These are phyloP conservation scores for Leccinum proximum DNA, from an alignment of 1,284 basidiomycete species.

Conservation along the genomic window DNA sequence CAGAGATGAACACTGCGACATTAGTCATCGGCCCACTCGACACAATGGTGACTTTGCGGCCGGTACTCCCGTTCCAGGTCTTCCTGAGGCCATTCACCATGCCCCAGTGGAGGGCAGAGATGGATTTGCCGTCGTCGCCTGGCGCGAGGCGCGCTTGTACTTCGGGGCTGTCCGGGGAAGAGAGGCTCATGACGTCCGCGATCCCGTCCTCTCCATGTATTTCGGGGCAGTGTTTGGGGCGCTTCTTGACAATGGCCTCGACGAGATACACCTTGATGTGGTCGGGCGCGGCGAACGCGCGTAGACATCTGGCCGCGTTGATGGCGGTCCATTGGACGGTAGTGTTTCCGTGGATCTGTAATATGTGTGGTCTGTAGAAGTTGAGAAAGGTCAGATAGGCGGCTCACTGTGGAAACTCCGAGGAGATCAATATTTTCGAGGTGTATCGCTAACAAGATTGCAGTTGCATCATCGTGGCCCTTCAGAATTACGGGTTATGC, in stretches of 20 bases:
- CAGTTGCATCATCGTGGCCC: conserved; percentile 87
- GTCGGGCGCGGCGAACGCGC: conserved; percentile 61
- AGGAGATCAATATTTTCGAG: conserved; percentile 59
- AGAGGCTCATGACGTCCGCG: conserved; percentile 76
- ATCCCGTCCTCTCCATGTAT: conserved; percentile 82
- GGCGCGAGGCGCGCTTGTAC: conserved; percentile 48
- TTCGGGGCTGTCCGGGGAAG: conserved; percentile 40
- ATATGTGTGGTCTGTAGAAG: neutral
- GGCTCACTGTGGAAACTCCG: conserved; percentile 74
- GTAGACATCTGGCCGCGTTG: conserved; percentile 72
- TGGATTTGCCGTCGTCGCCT: conserved; percentile 35
- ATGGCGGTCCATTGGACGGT: conserved; percentile 56
- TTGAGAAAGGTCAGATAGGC: neutral
- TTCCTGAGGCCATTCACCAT: conserved; percentile 55
- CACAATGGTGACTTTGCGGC: conserved; percentile 59
- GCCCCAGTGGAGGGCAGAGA: conserved; percentile 57
- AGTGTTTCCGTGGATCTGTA: conserved; percentile 77
- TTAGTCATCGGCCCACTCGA: conserved; percentile 87
- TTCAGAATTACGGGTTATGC: conserved; percentile 26
- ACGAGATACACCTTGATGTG: conserved; percentile 58
- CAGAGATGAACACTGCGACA: conserved; percentile 69
- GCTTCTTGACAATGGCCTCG: conserved; percentile 55
- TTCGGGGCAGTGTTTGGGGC: conserved; percentile 55
- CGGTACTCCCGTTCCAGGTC: conserved; percentile 51
- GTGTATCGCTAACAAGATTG: conserved; percentile 72